These are phyloP conservation scores for Sphaerostilbella broomeana DNA, from an alignment of 2,329 filamentous ascomycete genomes.

Conservation along the genomic window DNA sequence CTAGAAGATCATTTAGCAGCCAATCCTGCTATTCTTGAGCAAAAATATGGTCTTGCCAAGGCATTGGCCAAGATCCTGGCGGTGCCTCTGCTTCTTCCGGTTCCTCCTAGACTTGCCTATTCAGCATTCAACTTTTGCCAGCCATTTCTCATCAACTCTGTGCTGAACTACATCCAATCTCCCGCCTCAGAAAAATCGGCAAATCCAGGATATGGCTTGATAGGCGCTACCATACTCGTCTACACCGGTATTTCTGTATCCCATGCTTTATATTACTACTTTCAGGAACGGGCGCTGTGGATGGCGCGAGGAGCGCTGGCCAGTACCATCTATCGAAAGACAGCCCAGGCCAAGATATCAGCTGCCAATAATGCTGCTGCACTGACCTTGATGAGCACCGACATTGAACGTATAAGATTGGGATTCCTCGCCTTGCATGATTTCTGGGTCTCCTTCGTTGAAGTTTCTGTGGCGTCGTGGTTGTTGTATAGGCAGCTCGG, in stretches of 20 bases:
- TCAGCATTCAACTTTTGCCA: slow-evolving; percentile 30
- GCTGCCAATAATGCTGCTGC: slow-evolving; percentile 33
- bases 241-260: slow-evolving; percentile 35
- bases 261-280: slow-evolving; percentile 1
- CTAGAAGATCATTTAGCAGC: not conserved
- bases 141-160: slow-evolving; percentile 36
- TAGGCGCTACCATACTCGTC: slow-evolving; percentile 34
- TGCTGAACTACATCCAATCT: slow-evolving; percentile 29
- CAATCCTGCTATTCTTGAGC: not conserved
- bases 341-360: slow-evolving; percentile 24
- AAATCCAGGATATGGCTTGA: slow-evolving; percentile 34
- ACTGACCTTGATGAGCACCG: slow-evolving; percentile 42
- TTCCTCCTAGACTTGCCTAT: slow-evolving; percentile 26
- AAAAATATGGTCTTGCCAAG: not conserved
- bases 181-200: slow-evolving; percentile 9
- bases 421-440: slow-evolving; percentile 33
- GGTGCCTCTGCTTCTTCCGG: slow-evolving; percentile 23
- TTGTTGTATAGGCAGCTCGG: slow-evolving; percentile 42
- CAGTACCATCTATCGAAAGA: slow-evolving; percentile 29
- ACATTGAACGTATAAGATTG: slow-evolving; percentile 36
- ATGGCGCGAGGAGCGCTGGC: slow-evolving; percentile 26
- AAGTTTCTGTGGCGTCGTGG: slow-evolving; percentile 40
- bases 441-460: slow-evolving; percentile 33
- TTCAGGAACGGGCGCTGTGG: slow-evolving; percentile 1
- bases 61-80: slow-evolving; percentile 18